These are phyloP conservation scores for Cladophialophora yegresii DNA, from an alignment of 2,329 filamentous ascomycete genomes.

Conservation along the genomic window DNA sequence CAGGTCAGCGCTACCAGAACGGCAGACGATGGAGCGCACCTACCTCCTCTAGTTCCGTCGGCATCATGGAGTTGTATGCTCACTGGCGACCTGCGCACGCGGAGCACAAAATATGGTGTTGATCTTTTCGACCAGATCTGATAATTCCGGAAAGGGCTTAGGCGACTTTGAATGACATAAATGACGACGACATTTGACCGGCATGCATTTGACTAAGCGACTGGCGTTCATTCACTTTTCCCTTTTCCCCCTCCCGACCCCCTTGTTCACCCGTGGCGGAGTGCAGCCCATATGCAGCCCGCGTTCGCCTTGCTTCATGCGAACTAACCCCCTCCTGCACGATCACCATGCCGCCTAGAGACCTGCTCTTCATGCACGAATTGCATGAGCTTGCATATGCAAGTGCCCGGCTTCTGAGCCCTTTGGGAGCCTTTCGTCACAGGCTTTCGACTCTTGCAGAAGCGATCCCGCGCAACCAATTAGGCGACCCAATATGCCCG, in stretches of 20 bases:
- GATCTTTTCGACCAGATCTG: not conserved
- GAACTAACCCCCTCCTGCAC: constrained; percentile 1
- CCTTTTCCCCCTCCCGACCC: not conserved
- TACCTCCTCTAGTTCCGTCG: constrained; percentile 76
- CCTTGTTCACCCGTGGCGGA: not conserved
- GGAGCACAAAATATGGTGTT: not conserved
- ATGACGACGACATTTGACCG: constrained; percentile 5
- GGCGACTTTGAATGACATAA: constrained; percentile 9
- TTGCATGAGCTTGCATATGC: constrained; percentile 13
- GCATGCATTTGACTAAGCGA: not conserved
- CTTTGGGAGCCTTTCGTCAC: constrained; percentile 10
- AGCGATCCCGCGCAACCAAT: not conserved
- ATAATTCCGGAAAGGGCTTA: constrained; percentile 20
- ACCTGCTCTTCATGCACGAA: constrained; percentile 4
- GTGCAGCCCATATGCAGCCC: not conserved
- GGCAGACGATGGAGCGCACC: constrained; percentile 15
- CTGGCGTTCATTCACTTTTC: not conserved
- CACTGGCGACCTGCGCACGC: not conserved
- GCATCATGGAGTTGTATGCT: constrained; percentile 56
- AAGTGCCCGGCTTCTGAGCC: constrained; percentile 8
- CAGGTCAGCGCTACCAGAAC: not conserved
- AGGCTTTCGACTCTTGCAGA: not conserved
- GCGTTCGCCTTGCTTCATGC: constrained; percentile 6
- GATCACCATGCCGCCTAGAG: not conserved
- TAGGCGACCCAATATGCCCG: not conserved